Evolutionary conservation across 1,139 yeast genomes (phyloP).

Genomic region (Ogataea hybrid): DNA sequence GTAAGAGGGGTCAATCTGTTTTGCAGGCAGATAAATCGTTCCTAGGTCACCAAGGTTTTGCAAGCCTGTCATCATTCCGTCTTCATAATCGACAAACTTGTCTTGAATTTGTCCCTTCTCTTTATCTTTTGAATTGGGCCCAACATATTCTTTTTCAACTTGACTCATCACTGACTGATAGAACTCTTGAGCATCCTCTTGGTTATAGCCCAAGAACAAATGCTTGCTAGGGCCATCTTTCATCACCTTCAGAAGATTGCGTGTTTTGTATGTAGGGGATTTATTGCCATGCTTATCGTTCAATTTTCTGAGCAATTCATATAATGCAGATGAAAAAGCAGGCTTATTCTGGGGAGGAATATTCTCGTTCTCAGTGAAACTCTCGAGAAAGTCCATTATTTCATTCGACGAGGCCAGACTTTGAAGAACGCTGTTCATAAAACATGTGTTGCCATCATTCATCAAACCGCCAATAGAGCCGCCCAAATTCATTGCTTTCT

Average conservation of each 20-base stretch:
- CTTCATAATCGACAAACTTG: constrained; percentile 23
- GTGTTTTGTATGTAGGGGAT: constrained; percentile 64
- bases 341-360: constrained; percentile 2
- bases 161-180: constrained; percentile 76
- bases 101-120: constrained; percentile 19
- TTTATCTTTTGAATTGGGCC: constrained; percentile 13
- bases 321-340: constrained; percentile 52
- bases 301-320: constrained; percentile 48
- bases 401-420: constrained; percentile 74
- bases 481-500: constrained; percentile 48
- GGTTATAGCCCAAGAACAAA: constrained; percentile 78
- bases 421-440: constrained; percentile 88
- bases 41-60: constrained; percentile 56
- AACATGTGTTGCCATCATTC: constrained; percentile 92
- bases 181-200: constrained; percentile 94
- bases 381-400: constrained; percentile 54
- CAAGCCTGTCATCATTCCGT: constrained; percentile 42
- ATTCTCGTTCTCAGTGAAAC: constrained; percentile 33
- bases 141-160: constrained; percentile 59
- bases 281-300: constrained; percentile 56
- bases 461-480: constrained; percentile 81
- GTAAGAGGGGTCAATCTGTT: constrained; percentile 69
- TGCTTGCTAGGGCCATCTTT: constrained; percentile 77
- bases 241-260: constrained; percentile 62
- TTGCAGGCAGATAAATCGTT: constrained; percentile 65